Base-by-base conservation (phyloP, 202 grass and related monocot species). In the Dendrocalamus latiflorus region DNA sequence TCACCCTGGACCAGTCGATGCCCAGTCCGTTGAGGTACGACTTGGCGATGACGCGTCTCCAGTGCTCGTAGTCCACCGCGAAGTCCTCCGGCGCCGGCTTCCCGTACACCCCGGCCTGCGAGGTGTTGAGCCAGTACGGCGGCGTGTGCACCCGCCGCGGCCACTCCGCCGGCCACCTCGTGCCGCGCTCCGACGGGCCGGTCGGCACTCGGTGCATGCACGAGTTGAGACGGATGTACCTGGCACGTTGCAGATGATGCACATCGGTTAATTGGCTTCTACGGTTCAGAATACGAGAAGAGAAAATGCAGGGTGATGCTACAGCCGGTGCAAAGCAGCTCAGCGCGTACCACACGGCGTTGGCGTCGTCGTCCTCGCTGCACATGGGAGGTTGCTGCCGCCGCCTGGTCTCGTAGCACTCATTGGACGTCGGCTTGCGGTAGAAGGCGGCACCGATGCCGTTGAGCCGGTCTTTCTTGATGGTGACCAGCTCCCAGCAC, bases 391-490 rank as follows among this genome's bases (percentile, higher is more conserved):
- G 96, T 45, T 84, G 89, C 70, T 82, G 91, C 81, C 75, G 60
- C 83, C 25, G 18, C 83, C 96, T 62, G 18, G 10, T 58, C 22
- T 91, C 90, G 81, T 99, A 99, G 79, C 96, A 99, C 20, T 87
- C 89, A 72, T 99, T 99, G 0, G 83, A 83, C 71, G 72, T 86
- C 16, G 96, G 96, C 81, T 99, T 99, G 10, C 89, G 85, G 80
- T 91, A 99, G 83, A 99, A 92, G 25, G 96, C 96, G n/a, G 68
- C 86, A 74, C 77, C 96, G 50, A 99, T 65, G 78, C 89, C 89
- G 53, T 99, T 99, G 21, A 99, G 81, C 61, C 69, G 50, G 74
- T 98, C 93, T 63, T 95, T 98, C 74, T 86, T 98, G 74, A 98
- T 89, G 11, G 89, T 80, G 47, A 86, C 77, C 51, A 93, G 91